phyloP scores from a whole-genome alignment of 371 early-diverging fungal species.

The Conidiobolus incongruus region DNA sequence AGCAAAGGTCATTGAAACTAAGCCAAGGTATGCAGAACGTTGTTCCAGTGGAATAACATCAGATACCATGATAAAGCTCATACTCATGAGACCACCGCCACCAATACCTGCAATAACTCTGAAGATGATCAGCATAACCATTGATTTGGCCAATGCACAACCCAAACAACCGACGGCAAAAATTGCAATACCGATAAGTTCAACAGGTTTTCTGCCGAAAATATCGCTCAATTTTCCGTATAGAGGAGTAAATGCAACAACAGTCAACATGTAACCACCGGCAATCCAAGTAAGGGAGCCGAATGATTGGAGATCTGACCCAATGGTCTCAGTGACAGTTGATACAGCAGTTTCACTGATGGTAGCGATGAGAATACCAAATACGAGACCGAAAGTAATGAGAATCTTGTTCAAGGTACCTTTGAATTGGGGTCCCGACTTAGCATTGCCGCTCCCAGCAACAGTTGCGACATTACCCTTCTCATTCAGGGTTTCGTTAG shows the following conservation, averaged over 20 bases:
- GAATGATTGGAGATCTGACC: background rate
- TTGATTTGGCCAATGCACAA: constrained; percentile 24
- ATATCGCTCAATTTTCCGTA: constrained; percentile 19
- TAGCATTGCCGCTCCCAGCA: too few species aligned
- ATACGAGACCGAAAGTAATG: constrained; percentile 6
- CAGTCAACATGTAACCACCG: background rate
- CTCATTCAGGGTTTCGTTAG: too few species aligned
- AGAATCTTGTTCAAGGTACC: background rate
- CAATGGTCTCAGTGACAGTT: background rate
- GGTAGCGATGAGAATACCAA: constrained; percentile 29
- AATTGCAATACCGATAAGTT: constrained; percentile 17
- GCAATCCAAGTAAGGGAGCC: background rate
- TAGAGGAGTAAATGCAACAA: constrained; percentile 3
- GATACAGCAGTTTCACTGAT: constrained; percentile 7
- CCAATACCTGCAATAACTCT: constrained; percentile 37
- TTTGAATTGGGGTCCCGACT: background rate
- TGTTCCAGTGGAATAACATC: constrained; percentile 40
- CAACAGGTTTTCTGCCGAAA: constrained; percentile 30
- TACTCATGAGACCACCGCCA: constrained; percentile 36
- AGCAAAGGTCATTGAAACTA: constrained; percentile 34
- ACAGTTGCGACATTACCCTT: too few species aligned
- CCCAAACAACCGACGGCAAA: constrained; percentile 35
- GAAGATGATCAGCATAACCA: constrained; percentile 34
- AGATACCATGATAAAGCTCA: constrained; percentile 41
- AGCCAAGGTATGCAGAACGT: constrained; percentile 34